Conservation (phyloP, 441 rosid species). For the Viola pubescens region DNA sequence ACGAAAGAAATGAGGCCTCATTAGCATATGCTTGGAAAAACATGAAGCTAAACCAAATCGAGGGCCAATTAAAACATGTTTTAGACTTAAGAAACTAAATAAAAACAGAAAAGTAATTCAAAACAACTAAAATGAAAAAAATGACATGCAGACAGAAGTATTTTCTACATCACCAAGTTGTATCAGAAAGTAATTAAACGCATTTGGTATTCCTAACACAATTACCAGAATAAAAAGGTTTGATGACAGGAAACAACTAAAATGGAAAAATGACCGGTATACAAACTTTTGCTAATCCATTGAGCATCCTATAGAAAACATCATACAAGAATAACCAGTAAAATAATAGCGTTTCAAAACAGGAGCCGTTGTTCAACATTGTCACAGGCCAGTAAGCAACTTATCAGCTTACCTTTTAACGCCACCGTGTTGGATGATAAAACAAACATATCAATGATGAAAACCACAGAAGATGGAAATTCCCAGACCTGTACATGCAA, state of each 20-base stretch:
- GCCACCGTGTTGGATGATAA: constrained; percentile 74
- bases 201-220: neutral
- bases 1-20: neutral
- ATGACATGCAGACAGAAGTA: neutral
- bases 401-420: constrained; percentile 50
- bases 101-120: neutral
- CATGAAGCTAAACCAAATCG: neutral
- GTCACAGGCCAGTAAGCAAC: neutral
- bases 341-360: neutral
- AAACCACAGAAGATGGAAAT: constrained; percentile 63
- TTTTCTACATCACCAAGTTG: neutral
- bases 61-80: no score
- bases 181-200: neutral
- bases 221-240: neutral
- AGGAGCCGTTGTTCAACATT: neutral
- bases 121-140: neutral
- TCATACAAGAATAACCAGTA: no score
- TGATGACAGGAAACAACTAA: neutral
- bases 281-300: neutral
- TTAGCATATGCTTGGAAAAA: neutral
- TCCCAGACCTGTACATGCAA: constrained; percentile 62
- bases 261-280: no score
- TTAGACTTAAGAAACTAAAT: neutral
- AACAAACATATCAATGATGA: constrained; percentile 61
- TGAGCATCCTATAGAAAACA: neutral